A percentile compares a stretch with the other conserved stretches of the same genome.
Conservation (phyloP, 805 yeast species). For the Kodamaea neixiangensis region DNA sequence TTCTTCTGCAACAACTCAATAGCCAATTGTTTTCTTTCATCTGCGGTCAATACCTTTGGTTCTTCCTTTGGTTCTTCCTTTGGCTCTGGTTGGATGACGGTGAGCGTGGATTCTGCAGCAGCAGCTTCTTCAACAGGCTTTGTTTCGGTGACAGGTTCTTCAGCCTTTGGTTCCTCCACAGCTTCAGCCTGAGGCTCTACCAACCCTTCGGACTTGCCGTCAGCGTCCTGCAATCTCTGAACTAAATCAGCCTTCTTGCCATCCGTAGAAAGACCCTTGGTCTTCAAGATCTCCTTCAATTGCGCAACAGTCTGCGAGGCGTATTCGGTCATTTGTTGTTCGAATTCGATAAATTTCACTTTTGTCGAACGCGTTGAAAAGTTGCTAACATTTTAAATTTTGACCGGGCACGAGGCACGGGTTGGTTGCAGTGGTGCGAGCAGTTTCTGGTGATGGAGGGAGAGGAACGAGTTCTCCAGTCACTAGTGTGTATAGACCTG, state of each 20-base stretch:
- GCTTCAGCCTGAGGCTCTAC: slow-evolving; percentile 18
- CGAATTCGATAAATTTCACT: slow-evolving; percentile 6
- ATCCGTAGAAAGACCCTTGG: slow-evolving; percentile 62
- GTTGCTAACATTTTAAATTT: background rate
- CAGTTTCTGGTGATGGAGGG: too few relatives aligned
- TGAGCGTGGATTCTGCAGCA: slow-evolving; percentile 13
- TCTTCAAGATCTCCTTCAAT: slow-evolving; percentile 73
- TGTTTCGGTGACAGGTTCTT: slow-evolving; percentile 10
- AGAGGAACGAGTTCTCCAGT: too few relatives aligned
- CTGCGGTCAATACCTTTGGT: slow-evolving; percentile 53
- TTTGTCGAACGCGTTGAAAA: slow-evolving; percentile 3
- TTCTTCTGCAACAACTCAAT: slow-evolving; percentile 66
- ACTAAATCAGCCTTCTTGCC: slow-evolving; percentile 84
- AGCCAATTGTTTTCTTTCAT: slow-evolving; percentile 69
- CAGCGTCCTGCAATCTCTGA: slow-evolving; percentile 62
- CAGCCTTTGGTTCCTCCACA: slow-evolving; percentile 16
- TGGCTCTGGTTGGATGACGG: slow-evolving; percentile 16
- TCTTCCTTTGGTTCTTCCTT: slow-evolving; percentile 30
- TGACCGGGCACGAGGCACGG: too few relatives aligned
- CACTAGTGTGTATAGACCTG: too few relatives aligned
- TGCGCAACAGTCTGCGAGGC: slow-evolving; percentile 78
- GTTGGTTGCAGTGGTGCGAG: too few relatives aligned
- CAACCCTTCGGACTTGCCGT: slow-evolving; percentile 24
- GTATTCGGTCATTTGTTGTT: slow-evolving; percentile 49
- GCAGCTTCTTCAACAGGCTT: background rate